Percentiles rank a stretch among this genome's conserved stretches.
Conservation (phyloP, 768 basidiomycete genomes). For the Russula compacta region DNA sequence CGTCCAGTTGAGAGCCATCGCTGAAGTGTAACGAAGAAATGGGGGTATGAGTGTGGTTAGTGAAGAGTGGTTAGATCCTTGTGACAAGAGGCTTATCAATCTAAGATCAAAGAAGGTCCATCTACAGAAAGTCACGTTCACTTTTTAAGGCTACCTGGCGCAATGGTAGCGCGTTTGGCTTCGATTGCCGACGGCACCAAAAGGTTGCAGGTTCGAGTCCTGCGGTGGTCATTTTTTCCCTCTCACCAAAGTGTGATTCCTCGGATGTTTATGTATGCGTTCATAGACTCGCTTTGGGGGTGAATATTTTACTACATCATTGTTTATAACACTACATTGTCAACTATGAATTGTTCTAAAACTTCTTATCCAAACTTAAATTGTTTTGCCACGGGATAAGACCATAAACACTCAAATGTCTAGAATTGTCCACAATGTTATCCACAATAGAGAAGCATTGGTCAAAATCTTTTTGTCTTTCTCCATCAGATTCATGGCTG, state of each 20-base stretch:
- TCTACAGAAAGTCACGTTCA: not conserved
- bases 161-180: slow-evolving; percentile 96
- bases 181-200: slow-evolving; percentile 75
- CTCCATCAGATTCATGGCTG: no score
- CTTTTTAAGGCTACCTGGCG: slow-evolving; percentile 46
- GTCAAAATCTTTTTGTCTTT: no score
- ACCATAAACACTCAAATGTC: no score
- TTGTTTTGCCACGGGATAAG: no score
- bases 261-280: not conserved
- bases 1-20: slow-evolving; percentile 65
- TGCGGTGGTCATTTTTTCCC: slow-evolving; percentile 46
- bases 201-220: slow-evolving; percentile 97
- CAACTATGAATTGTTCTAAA: no score
- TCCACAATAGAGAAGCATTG: no score
- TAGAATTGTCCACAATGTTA: no score
- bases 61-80: not conserved
- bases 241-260: no score
- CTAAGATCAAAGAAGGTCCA: not conserved
- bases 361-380: no score
- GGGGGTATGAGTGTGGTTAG: not conserved
- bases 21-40: not conserved
- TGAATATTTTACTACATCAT: no score
- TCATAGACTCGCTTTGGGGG: no score
- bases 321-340: no score
- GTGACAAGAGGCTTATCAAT: not conserved